phyloP scores from a whole-genome alignment of 1,284 basidiomycete species.

The Acaromyces ingoldii region DNA sequence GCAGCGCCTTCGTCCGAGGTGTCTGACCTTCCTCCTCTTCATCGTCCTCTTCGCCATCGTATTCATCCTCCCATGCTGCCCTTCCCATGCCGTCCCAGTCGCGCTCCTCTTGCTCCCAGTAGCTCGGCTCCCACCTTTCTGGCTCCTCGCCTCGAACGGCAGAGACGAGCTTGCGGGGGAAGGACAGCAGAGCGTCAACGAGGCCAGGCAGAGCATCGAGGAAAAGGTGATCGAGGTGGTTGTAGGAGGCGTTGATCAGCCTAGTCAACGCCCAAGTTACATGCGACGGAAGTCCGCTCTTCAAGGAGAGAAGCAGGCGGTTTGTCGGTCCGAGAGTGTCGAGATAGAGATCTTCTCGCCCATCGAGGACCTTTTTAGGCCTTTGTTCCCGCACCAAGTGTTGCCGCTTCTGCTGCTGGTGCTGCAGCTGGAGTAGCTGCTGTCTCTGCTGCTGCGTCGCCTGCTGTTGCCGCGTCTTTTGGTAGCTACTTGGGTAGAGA shows the following conservation, averaged over 20 bases:
- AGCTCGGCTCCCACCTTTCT: constrained; percentile 24
- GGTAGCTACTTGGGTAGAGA: no score
- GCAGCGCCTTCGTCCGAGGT: not conserved
- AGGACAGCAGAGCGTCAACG: constrained; percentile 32
- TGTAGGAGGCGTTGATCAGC: constrained; percentile 22
- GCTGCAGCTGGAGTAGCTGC: not conserved
- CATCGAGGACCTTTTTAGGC: not conserved
- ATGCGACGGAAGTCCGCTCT: constrained; percentile 42
- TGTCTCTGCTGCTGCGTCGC: not conserved
- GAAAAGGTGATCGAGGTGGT: constrained; percentile 16
- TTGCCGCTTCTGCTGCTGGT: no score
- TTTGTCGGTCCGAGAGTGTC: constrained; percentile 37
- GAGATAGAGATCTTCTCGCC: constrained; percentile 24
- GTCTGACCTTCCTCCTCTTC: not conserved
- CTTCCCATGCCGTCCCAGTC: constrained; percentile 2
- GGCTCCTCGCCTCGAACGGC: constrained; percentile 27
- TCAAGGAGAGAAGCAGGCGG: constrained; percentile 40
- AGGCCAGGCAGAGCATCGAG: constrained; percentile 37
- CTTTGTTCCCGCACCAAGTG: not conserved
- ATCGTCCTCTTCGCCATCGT: constrained; percentile 1
- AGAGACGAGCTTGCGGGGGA: constrained; percentile 23
- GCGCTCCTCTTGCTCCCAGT: constrained; percentile 25
- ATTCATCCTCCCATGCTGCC: not conserved
- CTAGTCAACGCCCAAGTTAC: constrained; percentile 45
- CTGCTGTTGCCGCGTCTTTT: not conserved